A percentile compares a stretch with the other conserved stretches of the same genome.
Conservation (phyloP, 768 basidiomycete genomes). For the Tulasnella sp. region DNA sequence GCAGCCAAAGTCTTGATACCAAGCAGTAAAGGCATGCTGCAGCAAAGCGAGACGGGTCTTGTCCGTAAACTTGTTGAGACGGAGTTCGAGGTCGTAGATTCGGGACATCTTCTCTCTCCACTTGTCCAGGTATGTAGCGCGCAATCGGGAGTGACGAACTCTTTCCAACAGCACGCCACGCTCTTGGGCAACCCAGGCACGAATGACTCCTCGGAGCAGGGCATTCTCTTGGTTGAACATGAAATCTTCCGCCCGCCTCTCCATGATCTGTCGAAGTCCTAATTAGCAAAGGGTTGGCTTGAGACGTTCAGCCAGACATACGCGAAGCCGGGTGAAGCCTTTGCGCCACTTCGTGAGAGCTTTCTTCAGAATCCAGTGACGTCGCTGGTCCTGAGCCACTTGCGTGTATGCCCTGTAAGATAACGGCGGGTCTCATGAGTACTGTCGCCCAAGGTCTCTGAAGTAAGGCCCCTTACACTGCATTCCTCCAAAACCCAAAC, state of each 20-base stretch:
- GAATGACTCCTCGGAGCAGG: conserved; percentile 49
- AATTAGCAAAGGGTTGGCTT: not conserved
- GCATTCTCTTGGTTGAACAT: conserved; percentile 49
- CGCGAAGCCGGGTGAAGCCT: conserved; percentile 43
- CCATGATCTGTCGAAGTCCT: conserved; percentile 39
- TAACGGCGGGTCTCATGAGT: not conserved
- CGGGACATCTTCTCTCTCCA: conserved; percentile 45
- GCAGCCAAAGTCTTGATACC: conserved; percentile 25
- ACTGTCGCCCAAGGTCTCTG: not conserved
- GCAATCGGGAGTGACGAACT: conserved; percentile 40
- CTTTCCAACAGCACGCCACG: conserved; percentile 51
- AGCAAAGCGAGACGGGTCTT: conserved; percentile 19
- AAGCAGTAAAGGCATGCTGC: not conserved
- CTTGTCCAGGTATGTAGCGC: conserved; percentile 40
- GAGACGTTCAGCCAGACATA: conserved; percentile 29
- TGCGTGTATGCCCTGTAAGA: conserved; percentile 34
- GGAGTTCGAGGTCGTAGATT: conserved; percentile 43
- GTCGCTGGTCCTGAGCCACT: conserved; percentile 40
- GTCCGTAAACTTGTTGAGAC: conserved; percentile 3
- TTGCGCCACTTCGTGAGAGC: conserved; percentile 46
- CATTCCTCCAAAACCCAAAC: conserved; percentile 51
- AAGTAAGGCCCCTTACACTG: conserved; percentile 38
- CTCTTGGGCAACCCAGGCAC: conserved; percentile 64
- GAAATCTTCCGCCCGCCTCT: conserved; percentile 51
- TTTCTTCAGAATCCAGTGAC: conserved; percentile 39